Conservation (phyloP, 2,329 filamentous ascomycete species). For the Rhexocercosporidium sp. region DNA sequence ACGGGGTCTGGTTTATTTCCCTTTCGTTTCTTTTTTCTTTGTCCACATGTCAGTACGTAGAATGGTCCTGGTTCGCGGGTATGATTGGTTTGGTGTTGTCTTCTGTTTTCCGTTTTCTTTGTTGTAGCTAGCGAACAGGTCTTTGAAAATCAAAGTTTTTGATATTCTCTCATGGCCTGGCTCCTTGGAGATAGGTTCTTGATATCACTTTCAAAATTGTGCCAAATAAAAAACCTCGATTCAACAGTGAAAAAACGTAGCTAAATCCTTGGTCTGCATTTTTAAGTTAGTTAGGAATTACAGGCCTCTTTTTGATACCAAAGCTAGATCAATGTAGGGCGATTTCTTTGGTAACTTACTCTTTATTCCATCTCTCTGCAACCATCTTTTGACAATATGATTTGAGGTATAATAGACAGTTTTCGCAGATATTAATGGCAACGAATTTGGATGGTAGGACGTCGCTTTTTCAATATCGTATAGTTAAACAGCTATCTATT, state of each 20-base stretch:
- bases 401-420: too few relatives aligned
- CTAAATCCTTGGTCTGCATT: not conserved
- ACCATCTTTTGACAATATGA: too few relatives aligned
- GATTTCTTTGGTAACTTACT: slow-evolving; percentile 1
- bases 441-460: too few relatives aligned
- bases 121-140: slow-evolving; percentile 3
- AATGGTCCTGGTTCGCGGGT: not conserved
- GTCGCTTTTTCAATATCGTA: too few relatives aligned
- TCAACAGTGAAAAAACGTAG: not conserved
- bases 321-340: not conserved
- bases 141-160: not conserved
- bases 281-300: not conserved
- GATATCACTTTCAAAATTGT: not conserved
- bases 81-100: not conserved
- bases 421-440: too few relatives aligned
- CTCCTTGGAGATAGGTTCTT: not conserved
- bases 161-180: not conserved
- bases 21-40: slow-evolving; percentile 3
- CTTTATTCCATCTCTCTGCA: not conserved
- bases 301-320: not conserved
- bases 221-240: not conserved
- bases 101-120: not conserved
- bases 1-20: not conserved
- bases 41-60: not conserved
- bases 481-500: too few relatives aligned